Conservation (phyloP, 169 alveolate genomes). For the Eimeria falciformis region DNA sequence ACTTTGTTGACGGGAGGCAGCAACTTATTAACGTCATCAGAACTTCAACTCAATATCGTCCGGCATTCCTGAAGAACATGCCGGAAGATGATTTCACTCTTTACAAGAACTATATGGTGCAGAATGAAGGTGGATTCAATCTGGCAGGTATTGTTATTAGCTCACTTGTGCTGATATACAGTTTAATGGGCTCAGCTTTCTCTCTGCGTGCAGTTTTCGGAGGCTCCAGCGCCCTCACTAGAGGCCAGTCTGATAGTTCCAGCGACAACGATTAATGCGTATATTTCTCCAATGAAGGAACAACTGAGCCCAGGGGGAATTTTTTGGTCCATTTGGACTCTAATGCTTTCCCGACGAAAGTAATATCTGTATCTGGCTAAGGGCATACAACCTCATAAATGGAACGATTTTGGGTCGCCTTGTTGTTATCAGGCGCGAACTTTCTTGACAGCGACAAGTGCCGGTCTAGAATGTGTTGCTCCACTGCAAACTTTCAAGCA, state of each 20-base stretch:
- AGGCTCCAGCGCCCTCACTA: neutral
- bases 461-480: too few relatives aligned
- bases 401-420: too few relatives aligned
- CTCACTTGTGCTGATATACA: neutral
- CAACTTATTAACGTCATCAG: neutral
- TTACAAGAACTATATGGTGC: neutral
- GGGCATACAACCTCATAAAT: neutral
- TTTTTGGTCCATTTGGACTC: too few relatives aligned
- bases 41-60: neutral
- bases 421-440: neutral
- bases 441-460: neutral
- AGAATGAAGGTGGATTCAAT: neutral
- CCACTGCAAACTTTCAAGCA: too few relatives aligned
- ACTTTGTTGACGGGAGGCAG: neutral
- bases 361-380: neutral
- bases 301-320: too few relatives aligned
- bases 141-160: conserved; percentile 7
- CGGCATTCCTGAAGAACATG: neutral
- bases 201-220: neutral
- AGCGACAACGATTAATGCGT: neutral
- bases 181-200: neutral
- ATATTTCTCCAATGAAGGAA: neutral
- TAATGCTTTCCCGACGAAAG: neutral
- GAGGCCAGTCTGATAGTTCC: neutral
- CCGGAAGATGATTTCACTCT: neutral